phyloP scores from a whole-genome alignment of 352 stramenopile species.

The Pythium periplocum region DNA sequence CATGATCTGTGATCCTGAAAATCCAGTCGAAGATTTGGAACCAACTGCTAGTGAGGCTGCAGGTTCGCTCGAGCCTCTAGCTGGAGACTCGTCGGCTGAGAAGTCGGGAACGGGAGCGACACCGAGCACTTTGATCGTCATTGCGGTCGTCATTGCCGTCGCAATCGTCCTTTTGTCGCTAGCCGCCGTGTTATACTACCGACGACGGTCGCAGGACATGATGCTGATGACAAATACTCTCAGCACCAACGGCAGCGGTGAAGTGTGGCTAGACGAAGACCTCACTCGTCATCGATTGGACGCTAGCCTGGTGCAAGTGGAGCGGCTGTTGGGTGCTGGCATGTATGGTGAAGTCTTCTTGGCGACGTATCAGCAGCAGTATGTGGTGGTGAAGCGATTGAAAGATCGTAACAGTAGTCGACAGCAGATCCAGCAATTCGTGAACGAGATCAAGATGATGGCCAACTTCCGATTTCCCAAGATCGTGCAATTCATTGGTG shows the following conservation, averaged over 20 bases:
- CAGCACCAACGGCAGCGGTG: background rate
- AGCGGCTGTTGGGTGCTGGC: background rate
- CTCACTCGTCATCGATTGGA: background rate
- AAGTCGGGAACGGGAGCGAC: background rate
- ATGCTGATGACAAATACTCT: background rate
- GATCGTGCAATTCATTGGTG: constrained; percentile 54
- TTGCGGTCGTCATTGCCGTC: background rate
- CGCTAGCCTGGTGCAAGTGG: background rate
- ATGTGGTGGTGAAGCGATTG: background rate
- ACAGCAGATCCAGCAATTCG: constrained; percentile 59
- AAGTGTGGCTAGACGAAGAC: background rate
- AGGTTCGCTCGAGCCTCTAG: too few relatives aligned
- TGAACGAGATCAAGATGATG: constrained; percentile 67
- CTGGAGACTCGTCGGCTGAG: too few relatives aligned
- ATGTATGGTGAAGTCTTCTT: background rate
- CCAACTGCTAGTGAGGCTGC: background rate
- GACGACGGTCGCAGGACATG: background rate
- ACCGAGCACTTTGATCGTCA: background rate
- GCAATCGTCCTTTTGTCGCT: background rate
- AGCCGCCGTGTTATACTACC: background rate
- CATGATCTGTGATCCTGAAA: background rate
- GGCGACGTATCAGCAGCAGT: background rate
- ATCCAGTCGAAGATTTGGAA: background rate
- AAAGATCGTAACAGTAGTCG: background rate
- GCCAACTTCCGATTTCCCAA: constrained; percentile 58